Evolutionary conservation across 176 grass and related monocot species (phyloP).

Genomic region (Coix lacrymajobi): DNA sequence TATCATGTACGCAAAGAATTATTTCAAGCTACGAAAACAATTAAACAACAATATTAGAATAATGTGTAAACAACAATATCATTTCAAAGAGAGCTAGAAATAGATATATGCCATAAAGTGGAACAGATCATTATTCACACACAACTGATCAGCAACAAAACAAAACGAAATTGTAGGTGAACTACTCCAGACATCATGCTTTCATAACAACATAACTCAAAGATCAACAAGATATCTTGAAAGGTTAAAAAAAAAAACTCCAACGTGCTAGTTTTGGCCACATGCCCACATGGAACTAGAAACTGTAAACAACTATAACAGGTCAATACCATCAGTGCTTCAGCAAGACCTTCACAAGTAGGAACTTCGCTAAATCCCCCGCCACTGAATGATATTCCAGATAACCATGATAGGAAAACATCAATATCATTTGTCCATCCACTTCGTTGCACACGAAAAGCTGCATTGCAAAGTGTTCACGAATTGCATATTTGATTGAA

Average conservation of each 20-base stretch:
- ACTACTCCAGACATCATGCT: not conserved
- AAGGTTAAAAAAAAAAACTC: not conserved
- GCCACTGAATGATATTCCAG: conserved; percentile 71
- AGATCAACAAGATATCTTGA: not conserved
- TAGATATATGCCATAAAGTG: not conserved
- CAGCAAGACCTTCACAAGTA: conserved; percentile 83
- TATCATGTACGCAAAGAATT: not conserved
- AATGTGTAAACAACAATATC: not conserved
- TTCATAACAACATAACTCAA: conserved; percentile 10
- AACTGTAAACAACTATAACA: not conserved
- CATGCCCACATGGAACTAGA: not conserved
- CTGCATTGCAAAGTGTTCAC: conserved; percentile 34
- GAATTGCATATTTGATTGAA: not conserved
- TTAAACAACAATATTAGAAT: not conserved
- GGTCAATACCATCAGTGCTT: conserved; percentile 62
- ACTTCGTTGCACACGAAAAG: conserved; percentile 67
- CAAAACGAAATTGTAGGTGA: not conserved
- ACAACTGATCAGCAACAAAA: not conserved
- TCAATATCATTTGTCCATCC: conserved; percentile 88
- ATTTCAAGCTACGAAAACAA: not conserved
- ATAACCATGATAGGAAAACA: conserved; percentile 66
- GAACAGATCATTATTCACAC: not conserved
- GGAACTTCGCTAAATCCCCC: conserved; percentile 71
- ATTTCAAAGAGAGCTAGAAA: not conserved
- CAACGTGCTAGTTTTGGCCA: not conserved